phyloP scores from a whole-genome alignment of 2,329 filamentous ascomycete species.

The Cercospora canescens region DNA sequence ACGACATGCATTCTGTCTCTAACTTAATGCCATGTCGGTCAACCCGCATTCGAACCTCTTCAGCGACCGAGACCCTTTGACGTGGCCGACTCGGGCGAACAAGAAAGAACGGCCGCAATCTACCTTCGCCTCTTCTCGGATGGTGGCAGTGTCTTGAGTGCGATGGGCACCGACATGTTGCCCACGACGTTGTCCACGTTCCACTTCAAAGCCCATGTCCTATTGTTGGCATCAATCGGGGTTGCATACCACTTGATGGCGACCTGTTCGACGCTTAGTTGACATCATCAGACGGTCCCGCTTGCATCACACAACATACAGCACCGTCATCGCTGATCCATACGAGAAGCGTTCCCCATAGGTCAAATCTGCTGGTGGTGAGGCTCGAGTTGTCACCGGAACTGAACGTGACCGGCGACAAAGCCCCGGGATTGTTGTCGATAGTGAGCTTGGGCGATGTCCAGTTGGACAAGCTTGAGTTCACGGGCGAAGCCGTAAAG shows the following conservation, averaged over 20 bases:
- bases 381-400: conserved; percentile 15
- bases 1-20: no score
- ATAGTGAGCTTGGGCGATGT: conserved; percentile 23
- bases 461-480: conserved; percentile 17
- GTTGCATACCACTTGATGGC: conserved; percentile 22
- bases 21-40: no score
- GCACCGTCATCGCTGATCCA: conserved; percentile 20
- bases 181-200: conserved; percentile 21
- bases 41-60: background rate
- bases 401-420: conserved; percentile 16
- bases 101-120: background rate
- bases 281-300: no score
- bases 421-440: conserved; percentile 18
- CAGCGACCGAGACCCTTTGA: background rate
- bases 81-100: background rate
- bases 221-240: conserved; percentile 11
- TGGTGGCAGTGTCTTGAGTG: conserved; percentile 18
- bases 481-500: conserved; percentile 13
- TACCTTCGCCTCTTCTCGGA: background rate
- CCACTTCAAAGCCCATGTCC: conserved; percentile 21
- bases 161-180: conserved; percentile 18
- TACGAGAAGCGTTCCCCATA: conserved; percentile 20
- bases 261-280: conserved; percentile 4
- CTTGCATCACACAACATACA: background rate
- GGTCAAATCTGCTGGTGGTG: conserved; percentile 22